Evolutionary conservation across 495 filamentous ascomycete genomes (phyloP).

Genomic region (Aspergillus nidulans): DNA sequence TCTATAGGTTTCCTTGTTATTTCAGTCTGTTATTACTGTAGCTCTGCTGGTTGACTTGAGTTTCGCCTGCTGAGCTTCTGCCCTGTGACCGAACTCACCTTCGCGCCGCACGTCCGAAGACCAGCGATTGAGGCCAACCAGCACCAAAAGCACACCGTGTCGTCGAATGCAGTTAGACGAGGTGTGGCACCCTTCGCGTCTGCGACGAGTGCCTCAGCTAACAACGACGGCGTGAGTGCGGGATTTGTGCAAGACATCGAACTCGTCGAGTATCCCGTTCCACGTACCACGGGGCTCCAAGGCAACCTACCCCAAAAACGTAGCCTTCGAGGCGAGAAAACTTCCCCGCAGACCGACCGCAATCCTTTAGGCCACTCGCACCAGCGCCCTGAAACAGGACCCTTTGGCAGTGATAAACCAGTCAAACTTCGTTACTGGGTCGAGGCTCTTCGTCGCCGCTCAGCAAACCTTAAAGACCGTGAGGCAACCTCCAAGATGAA

Average conservation of each 20-base stretch:
- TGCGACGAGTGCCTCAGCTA: conserved; percentile 24
- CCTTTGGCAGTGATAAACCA: conserved; percentile 11
- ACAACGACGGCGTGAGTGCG: conserved; percentile 25
- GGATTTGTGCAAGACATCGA: conserved; percentile 20
- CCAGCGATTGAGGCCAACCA: conserved; percentile 1
- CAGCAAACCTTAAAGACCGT: conserved; percentile 19
- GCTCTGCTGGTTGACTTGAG: neutral
- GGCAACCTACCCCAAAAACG: neutral
- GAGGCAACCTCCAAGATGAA: conserved; percentile 77
- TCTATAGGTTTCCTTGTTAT: neutral
- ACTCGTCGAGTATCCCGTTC: conserved; percentile 31
- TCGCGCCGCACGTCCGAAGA: neutral
- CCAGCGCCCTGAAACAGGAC: neutral
- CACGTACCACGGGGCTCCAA: conserved; percentile 7
- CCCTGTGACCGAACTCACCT: neutral
- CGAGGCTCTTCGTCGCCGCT: conserved; percentile 32
- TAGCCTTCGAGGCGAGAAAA: conserved; percentile 1
- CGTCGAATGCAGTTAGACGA: conserved; percentile 25
- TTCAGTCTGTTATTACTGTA: neutral
- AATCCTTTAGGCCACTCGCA: neutral
- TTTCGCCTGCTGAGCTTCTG: neutral
- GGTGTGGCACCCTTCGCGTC: conserved; percentile 27
- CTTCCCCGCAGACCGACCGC: neutral
- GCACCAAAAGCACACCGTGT: conserved; percentile 18
- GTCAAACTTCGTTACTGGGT: conserved; percentile 34